Base-by-base conservation (phyloP, 495 filamentous ascomycete species). In the Xylaria curta region DNA sequence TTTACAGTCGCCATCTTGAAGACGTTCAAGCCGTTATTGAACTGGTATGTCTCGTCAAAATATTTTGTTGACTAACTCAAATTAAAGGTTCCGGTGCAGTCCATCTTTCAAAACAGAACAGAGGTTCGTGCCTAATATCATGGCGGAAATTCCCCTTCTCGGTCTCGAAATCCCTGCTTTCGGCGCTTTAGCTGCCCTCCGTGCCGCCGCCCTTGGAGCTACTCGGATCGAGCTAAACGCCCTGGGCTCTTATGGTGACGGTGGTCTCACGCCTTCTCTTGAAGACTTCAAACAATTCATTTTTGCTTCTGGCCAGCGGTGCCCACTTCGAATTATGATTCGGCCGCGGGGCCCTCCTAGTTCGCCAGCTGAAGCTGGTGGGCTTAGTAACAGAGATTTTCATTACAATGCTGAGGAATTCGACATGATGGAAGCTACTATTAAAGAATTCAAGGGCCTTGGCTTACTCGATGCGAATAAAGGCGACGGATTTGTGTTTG, bases 401-500 rank as follows among this genome's bases (percentile, higher is more conserved):
- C 26, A 82, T 36, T 86, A 86, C 67, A 79, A 77, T 19, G 68
- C 72, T 0, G 66, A 60, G 19, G 82, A 85, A 17, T 68, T 82
- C 17, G 36, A 65, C 3, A 9, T 38, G 13, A 83, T 84, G 82
- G 70, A 72, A 31, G n/a, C 49, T 1, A 62, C 59, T 15, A 81
- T 86, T 19, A 13, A 2, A 2, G 44, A 24, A 0, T 82, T 86
- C 53, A 77, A 73, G 46, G 46, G 69, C 7, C 68, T 69, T 0
- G 76, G 76, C 3, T 31, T 80, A 4, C 49, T 84, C 1, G 47
- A 71, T n/a, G 51, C 72, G 17, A 63, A 46, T 0, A 75, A 72
- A 10, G 83, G 82, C 2, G 84, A 86, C 56, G 84, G 84, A 21
- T 86, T 86, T 64, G 84, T 86, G 2, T 83, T 86, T 75, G 84